Conservation (phyloP, 2,329 filamentous ascomycete species). For the Penicillium brasilianum region DNA sequence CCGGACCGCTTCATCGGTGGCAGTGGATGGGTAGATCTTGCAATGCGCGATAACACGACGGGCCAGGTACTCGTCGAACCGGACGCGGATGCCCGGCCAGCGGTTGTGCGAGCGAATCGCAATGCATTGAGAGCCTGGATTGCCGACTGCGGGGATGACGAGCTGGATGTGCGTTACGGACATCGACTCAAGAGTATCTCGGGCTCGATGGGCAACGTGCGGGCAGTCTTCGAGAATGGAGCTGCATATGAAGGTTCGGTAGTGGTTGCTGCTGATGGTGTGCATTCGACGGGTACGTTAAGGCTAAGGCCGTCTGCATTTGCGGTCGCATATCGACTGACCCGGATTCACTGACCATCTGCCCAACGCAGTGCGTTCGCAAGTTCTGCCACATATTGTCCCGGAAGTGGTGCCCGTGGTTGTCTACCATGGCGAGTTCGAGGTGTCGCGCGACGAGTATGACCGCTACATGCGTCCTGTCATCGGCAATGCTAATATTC, state of each 20-base stretch:
- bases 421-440: neutral
- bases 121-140: neutral
- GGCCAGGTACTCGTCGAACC: too few species aligned
- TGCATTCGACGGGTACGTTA: neutral
- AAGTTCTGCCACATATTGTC: neutral
- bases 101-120: constrained; percentile 7
- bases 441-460: neutral
- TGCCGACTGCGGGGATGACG: neutral
- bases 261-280: neutral
- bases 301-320: neutral
- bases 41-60: too few species aligned
- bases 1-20: too few species aligned
- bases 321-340: neutral
- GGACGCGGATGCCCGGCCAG: too few species aligned
- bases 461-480: neutral
- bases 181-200: neutral
- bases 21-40: too few species aligned
- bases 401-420: neutral
- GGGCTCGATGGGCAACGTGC: neutral
- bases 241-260: neutral
- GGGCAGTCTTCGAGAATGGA: neutral
- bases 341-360: neutral
- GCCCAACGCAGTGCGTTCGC: neutral
- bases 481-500: neutral
- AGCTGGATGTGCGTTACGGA: neutral